A percentile compares a stretch with the other conserved stretches of the same genome.
Evolutionary conservation across 495 filamentous ascomycete genomes (phyloP).

Genomic region (Sphaerosporella brunnea): DNA sequence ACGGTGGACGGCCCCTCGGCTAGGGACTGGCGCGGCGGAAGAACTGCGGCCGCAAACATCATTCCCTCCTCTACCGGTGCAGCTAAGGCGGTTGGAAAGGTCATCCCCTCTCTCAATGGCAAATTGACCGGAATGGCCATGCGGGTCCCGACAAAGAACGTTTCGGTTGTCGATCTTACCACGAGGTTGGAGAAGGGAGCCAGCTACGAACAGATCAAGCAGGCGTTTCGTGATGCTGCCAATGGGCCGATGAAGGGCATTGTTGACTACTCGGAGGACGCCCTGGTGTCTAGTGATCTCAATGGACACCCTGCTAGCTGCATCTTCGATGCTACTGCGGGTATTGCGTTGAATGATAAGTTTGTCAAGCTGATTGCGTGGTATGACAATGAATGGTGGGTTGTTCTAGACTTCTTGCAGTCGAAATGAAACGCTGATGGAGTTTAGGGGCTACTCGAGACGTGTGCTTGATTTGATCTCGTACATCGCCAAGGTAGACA

Average conservation of each 20-base stretch:
- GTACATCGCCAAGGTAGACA: slow-evolving; percentile 80
- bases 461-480: slow-evolving; percentile 90
- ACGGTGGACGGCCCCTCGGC: slow-evolving; percentile 89
- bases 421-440: neutral
- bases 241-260: slow-evolving; percentile 76
- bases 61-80: slow-evolving; percentile 98
- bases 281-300: slow-evolving; percentile 80
- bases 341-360: slow-evolving; percentile 91
- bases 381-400: slow-evolving; percentile 80
- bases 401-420: neutral
- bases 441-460: slow-evolving; percentile 67
- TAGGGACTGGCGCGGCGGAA: slow-evolving; percentile 99
- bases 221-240: slow-evolving; percentile 60
- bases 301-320: slow-evolving; percentile 79
- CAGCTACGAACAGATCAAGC: slow-evolving; percentile 88
- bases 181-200: slow-evolving; percentile 78
- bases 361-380: slow-evolving; percentile 97
- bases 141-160: slow-evolving; percentile 96
- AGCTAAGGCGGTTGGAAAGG: slow-evolving; percentile 99
- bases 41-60: slow-evolving; percentile 97
- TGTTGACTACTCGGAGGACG: slow-evolving; percentile 88
- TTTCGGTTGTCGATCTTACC: slow-evolving; percentile 96
- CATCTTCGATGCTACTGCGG: slow-evolving; percentile 98
- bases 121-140: slow-evolving; percentile 99
- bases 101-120: slow-evolving; percentile 90